Evolutionary conservation across 768 basidiomycete genomes (phyloP), one percentile per base, ranked within the genome.

Genomic region (Kwoniella botswanensis): DNA sequence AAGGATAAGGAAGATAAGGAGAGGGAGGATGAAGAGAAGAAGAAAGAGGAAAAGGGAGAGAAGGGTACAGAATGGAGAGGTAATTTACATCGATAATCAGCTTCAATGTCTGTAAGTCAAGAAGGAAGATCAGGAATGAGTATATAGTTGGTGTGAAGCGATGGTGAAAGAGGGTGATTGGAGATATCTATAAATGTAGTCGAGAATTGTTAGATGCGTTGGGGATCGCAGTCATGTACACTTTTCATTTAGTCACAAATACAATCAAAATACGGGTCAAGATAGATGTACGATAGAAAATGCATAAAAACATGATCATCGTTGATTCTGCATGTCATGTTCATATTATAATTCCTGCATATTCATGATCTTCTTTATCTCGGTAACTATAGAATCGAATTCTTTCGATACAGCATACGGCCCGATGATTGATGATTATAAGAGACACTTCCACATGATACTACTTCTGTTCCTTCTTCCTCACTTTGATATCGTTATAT

Each of bases 11-110:
- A 54, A 18, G 43, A 57, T 58, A 58, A 46, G 24, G 43, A 50
- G 50, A 58, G 22, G 17, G 65, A 56, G 35, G 65, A 44, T 21
- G 56, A 35, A 10, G 43, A 59, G 29, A 65, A 71, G 50, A 29
- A 13, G 7, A 29, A n/a, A 41, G 46, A 21, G 21, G 50, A 35
- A 2, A 29, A 54, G 35, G 41, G 18, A 3, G 50, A 35, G 9
- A 46, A 54, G 35, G 53, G 26, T 4, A 71, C 71, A 4, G 46
- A 68, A 53, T 76, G 72, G 77, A 65, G 74, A 64, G 76, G 77
- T 17, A 78, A 78, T 65, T 54, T 78, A 55, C 74, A 78, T 71
- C 67, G 75, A 54, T 79, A 67, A 63, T 21, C 3, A 22, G 50
- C 50, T 21, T 52, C 15, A 18, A 18, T 5, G 3, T 15, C 3